Evolutionary conservation across 2,329 filamentous ascomycete species (phyloP), one percentile per base, ranked within the genome.

Genomic region (Fusarium sp.): DNA sequence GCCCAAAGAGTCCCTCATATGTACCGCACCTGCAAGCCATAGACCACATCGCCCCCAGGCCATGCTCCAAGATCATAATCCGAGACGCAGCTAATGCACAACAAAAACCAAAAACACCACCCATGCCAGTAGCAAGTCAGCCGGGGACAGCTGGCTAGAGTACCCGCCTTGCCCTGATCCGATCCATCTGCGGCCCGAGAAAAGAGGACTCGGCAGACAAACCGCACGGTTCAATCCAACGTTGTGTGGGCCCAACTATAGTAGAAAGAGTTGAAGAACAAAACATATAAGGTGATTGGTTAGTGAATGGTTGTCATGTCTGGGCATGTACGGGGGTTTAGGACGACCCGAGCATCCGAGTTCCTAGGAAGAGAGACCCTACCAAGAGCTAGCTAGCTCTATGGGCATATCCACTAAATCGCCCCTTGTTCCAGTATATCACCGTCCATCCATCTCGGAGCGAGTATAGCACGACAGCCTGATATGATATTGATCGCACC

Each of bases 181-280:
- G 27, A 42, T 51, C 36, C 19, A 46, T 15, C 33, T n/a, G 27
- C 37, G 44, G 39, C 44, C 35, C 55, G 15, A 36, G n/a, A 52
- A 11, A 35, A 3, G 37, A 36, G 41, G 45, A 46, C 41, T 35
- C 53, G 53, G 41, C 10, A 9, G 15, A 32, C 9, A 14, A 8
- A 11, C 7, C 37, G 37, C 13, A 11, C 17, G 6, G 6, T 21
- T n/a, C 7, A 3, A 23, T 23, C 21, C 11, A 14, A 19, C 6
- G 11, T 23, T 10, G 13, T 25, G 37, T 39, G 37, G 37, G 19
- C 9, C 19, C 14, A 23, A 13, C 13, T 15, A 4, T 23, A n/a
- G 6, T 8, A 9, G 3, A 17, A 21, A 25, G 27, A 41, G 8
- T 23, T 13, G n/a, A 25, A 15, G 3, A 23, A 2, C 17, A 35